Evolutionary conservation across 768 basidiomycete species (phyloP).

Genomic region (Termitomyces titanicus): DNA sequence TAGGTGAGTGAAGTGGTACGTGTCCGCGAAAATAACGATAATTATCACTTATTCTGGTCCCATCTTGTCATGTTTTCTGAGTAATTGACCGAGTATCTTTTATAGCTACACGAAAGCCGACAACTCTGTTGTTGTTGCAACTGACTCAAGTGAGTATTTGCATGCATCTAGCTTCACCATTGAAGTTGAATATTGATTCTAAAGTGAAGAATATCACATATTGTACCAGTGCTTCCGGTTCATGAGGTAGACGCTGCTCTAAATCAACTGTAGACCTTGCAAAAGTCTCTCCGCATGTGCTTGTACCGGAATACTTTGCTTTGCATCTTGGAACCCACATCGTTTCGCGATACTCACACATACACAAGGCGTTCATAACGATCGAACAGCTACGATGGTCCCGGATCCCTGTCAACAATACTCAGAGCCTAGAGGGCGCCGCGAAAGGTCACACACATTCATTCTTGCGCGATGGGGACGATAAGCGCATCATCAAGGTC

Average conservation of each 20-base stretch:
- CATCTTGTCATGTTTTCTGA: neutral
- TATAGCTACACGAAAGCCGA: constrained; percentile 83
- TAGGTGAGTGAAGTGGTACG: constrained; percentile 45
- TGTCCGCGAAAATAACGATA: no score
- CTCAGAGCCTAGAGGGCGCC: constrained; percentile 29
- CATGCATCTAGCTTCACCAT: neutral
- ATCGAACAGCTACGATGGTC: constrained; percentile 84
- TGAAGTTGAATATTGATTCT: neutral
- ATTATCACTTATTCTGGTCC: neutral
- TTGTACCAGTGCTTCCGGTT: constrained; percentile 30
- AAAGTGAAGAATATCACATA: constrained; percentile 70
- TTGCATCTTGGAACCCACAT: constrained; percentile 84
- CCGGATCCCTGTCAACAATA: constrained; percentile 56
- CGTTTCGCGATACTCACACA: constrained; percentile 75
- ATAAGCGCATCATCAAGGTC: constrained; percentile 68
- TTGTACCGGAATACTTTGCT: constrained; percentile 81
- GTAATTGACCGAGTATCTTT: neutral
- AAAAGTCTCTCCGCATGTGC: constrained; percentile 85
- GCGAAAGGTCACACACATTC: constrained; percentile 64
- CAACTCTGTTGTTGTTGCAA: constrained; percentile 85
- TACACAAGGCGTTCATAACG: constrained; percentile 65
- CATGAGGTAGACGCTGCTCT: neutral
- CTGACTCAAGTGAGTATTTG: constrained; percentile 73
- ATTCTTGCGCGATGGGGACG: constrained; percentile 87
- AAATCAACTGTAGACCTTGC: constrained; percentile 56